These are phyloP conservation scores for Scopulariopsis brevicaulis DNA, from an alignment of 2,329 filamentous ascomycete species.

Conservation along the genomic window DNA sequence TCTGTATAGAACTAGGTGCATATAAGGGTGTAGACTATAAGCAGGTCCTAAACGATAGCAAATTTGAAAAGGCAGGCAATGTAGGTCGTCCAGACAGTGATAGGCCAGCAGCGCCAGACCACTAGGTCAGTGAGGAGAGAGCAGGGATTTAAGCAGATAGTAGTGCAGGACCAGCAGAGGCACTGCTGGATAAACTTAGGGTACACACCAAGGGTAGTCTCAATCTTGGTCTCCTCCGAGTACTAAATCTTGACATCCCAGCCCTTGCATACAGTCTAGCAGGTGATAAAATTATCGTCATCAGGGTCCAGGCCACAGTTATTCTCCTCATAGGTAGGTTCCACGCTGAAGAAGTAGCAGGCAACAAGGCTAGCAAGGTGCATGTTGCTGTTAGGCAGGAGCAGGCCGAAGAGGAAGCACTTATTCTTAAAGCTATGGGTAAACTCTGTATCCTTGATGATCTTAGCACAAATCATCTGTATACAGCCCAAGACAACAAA, in stretches of 20 bases:
- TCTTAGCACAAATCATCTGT: constrained; percentile 33
- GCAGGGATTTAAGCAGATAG: constrained; percentile 42
- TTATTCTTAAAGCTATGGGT: constrained; percentile 33
- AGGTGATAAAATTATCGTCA: constrained; percentile 51
- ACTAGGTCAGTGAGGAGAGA: constrained; percentile 22
- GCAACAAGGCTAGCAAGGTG: no score
- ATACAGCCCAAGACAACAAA: constrained; percentile 49
- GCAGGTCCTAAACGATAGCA: constrained; percentile 37
- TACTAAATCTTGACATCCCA: constrained; percentile 45
- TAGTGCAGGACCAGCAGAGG: constrained; percentile 45
- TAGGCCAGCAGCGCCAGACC: constrained; percentile 24
- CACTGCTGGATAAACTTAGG: constrained; percentile 40
- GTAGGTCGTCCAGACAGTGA: constrained; percentile 45
- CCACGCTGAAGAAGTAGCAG: not conserved
- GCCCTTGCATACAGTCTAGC: constrained; percentile 35
- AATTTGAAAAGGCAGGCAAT: constrained; percentile 42
- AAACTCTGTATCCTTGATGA: constrained; percentile 33
- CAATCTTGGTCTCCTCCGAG: constrained; percentile 30
- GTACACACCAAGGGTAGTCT: constrained; percentile 39
- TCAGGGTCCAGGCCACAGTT: constrained; percentile 30
- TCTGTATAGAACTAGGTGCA: not conserved
- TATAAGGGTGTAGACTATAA: constrained; percentile 17
- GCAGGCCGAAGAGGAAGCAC: constrained; percentile 28
- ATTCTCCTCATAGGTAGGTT: not conserved
- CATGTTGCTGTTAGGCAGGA: no score